Conservation (phyloP, 2,329 filamentous ascomycete species). For the Zasmidium citrigriseum region DNA sequence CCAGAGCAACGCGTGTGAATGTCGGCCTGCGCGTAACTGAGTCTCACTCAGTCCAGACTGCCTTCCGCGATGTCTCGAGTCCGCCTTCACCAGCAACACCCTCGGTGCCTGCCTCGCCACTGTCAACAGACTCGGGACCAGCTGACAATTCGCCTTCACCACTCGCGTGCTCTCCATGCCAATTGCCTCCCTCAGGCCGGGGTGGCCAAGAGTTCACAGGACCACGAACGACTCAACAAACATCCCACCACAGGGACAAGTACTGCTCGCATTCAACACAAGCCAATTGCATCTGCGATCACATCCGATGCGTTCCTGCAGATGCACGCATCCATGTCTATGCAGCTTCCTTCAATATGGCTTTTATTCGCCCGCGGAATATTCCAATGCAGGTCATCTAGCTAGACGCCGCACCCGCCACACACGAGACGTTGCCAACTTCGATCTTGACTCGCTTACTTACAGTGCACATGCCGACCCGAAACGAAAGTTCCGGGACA, state of each 20-base stretch:
- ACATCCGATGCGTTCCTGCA: not conserved
- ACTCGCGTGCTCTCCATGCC: not conserved
- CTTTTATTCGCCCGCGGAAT: constrained; percentile 4
- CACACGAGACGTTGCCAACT: not conserved
- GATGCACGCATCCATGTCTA: not conserved
- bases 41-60: not conserved
- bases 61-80: constrained; percentile 7
- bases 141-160: not conserved
- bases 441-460: constrained; percentile 10
- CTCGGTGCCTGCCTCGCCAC: constrained; percentile 2
- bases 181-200: not conserved
- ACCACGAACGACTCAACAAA: not conserved
- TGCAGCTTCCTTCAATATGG: constrained; percentile 6
- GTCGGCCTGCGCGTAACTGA: not conserved
- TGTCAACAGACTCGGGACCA: not conserved
- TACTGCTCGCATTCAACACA: not conserved
- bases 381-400: not conserved
- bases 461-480: not conserved
- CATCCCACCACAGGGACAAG: not conserved
- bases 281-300: constrained; percentile 3
- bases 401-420: not conserved
- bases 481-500: not conserved
- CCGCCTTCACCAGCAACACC: not conserved
- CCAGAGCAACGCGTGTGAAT: constrained; percentile 2
- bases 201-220: not conserved